Percentiles rank a stretch among this genome's conserved stretches.
Evolutionary conservation across 345 rosid species (phyloP).

Genomic region (Murraya paniculata): DNA sequence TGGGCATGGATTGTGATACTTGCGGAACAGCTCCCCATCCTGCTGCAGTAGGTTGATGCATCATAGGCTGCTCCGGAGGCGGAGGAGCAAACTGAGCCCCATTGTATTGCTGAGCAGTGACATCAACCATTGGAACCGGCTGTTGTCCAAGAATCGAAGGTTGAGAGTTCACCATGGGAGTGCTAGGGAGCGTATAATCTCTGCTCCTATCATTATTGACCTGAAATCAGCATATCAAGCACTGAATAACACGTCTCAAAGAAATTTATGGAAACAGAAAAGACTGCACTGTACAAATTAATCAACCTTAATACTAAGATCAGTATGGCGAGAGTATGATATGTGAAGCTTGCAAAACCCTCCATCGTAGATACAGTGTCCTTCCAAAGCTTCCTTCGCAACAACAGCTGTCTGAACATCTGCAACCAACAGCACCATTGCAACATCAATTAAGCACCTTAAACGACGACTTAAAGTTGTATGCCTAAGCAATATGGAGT

Average conservation of each 20-base stretch:
- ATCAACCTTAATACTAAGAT: constrained; percentile 89
- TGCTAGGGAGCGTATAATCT: constrained; percentile 74
- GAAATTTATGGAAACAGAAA: neutral
- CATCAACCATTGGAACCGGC: constrained; percentile 39
- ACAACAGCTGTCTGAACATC: constrained; percentile 93
- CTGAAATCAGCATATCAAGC: constrained; percentile 37
- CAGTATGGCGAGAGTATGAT: constrained; percentile 91
- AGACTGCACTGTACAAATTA: neutral
- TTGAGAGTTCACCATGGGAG: constrained; percentile 44
- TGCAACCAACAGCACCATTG: constrained; percentile 29
- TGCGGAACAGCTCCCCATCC: constrained; percentile 62
- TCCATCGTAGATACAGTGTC: constrained; percentile 96
- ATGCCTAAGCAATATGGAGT: neutral
- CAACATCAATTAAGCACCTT: neutral
- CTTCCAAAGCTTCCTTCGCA: constrained; percentile 98
- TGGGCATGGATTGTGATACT: constrained; percentile 50
- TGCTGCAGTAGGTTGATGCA: constrained; percentile 50
- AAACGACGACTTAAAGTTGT: neutral
- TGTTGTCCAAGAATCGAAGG: constrained; percentile 76
- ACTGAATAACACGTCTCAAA: neutral
- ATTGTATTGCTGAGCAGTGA: constrained; percentile 41
- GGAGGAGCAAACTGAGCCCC: constrained; percentile 39
- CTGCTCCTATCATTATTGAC: constrained; percentile 90
- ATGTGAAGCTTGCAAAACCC: constrained; percentile 98
- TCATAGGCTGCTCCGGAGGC: constrained; percentile 35